Evolutionary conservation across 352 stramenopile genomes (phyloP).

Genomic region (Albugo laibachii): DNA sequence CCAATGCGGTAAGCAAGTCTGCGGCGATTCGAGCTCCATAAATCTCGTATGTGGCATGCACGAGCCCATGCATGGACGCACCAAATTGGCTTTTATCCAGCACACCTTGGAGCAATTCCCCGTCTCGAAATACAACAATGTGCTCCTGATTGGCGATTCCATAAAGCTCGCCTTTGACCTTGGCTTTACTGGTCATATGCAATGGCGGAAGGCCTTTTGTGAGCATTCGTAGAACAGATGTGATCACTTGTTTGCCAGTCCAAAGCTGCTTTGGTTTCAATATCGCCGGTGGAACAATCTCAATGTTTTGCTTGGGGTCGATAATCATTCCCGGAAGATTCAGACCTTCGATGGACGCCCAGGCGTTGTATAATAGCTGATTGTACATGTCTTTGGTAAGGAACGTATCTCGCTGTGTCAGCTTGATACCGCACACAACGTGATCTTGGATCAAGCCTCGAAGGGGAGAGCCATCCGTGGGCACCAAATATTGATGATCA

Average conservation of each 20-base stretch:
- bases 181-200: slow-evolving; percentile 88
- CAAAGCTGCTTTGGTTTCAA: slow-evolving; percentile 92
- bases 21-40: slow-evolving; percentile 70
- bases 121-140: slow-evolving; percentile 90
- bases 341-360: slow-evolving; percentile 85
- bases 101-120: slow-evolving; percentile 91
- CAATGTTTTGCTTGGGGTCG: slow-evolving; percentile 74
- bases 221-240: slow-evolving; percentile 90
- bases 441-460: slow-evolving; percentile 99
- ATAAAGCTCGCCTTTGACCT: slow-evolving; percentile 92
- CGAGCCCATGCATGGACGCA: slow-evolving; percentile 92
- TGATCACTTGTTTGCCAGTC: slow-evolving; percentile 99
- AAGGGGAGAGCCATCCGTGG: slow-evolving; percentile 94
- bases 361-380: slow-evolving; percentile 92
- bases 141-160: slow-evolving; percentile 90
- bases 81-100: slow-evolving; percentile 99
- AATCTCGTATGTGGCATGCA: slow-evolving; percentile 92
- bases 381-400: slow-evolving; percentile 97
- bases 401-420: slow-evolving; percentile 96
- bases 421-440: slow-evolving; percentile 96
- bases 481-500: slow-evolving; percentile 96
- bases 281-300: slow-evolving; percentile 93
- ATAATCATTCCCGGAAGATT: slow-evolving; percentile 55
- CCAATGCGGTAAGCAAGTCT: slow-evolving; percentile 62
- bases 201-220: slow-evolving; percentile 80